A percentile compares a stretch with the other conserved stretches of the same genome.
Conservation (phyloP, 2,329 filamentous ascomycete genomes). For the Aureobasidium sp. region DNA sequence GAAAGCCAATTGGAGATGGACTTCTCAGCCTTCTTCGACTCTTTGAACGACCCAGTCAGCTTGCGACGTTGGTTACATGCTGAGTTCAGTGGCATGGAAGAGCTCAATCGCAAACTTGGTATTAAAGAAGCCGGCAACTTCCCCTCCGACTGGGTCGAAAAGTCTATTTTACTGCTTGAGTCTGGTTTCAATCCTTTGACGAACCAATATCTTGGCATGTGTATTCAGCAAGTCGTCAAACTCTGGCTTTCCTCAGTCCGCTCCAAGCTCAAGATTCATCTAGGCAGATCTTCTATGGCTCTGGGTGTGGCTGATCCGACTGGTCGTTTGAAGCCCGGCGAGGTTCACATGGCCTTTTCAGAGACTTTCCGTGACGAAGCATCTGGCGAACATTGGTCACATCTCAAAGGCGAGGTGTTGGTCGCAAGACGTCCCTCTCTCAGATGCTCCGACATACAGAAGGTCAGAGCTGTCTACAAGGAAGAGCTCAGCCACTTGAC, state of each 20-base stretch:
- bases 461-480: constrained; percentile 43
- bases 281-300: constrained; percentile 48
- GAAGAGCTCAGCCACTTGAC: constrained; percentile 59
- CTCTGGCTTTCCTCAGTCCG: constrained; percentile 47
- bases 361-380: constrained; percentile 48
- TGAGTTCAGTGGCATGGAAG: constrained; percentile 36
- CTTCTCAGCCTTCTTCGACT: constrained; percentile 45
- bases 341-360: constrained; percentile 64
- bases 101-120: constrained; percentile 24
- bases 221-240: constrained; percentile 43
- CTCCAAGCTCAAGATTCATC: constrained; percentile 15
- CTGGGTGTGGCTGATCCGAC: constrained; percentile 64
- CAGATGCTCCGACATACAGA: constrained; percentile 65
- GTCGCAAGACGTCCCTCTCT: constrained; percentile 65
- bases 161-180: constrained; percentile 49
- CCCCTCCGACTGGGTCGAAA: constrained; percentile 45
- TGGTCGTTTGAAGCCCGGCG: constrained; percentile 52
- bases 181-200: constrained; percentile 23
- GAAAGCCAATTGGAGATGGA: constrained; percentile 44
- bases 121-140: constrained; percentile 44
- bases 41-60: constrained; percentile 43
- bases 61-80: constrained; percentile 51
- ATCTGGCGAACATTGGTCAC: constrained; percentile 46
- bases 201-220: constrained; percentile 20
- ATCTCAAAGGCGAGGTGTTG: constrained; percentile 55